Evolutionary conservation across 768 basidiomycete species (phyloP).

Genomic region (Mrakia gelida): DNA sequence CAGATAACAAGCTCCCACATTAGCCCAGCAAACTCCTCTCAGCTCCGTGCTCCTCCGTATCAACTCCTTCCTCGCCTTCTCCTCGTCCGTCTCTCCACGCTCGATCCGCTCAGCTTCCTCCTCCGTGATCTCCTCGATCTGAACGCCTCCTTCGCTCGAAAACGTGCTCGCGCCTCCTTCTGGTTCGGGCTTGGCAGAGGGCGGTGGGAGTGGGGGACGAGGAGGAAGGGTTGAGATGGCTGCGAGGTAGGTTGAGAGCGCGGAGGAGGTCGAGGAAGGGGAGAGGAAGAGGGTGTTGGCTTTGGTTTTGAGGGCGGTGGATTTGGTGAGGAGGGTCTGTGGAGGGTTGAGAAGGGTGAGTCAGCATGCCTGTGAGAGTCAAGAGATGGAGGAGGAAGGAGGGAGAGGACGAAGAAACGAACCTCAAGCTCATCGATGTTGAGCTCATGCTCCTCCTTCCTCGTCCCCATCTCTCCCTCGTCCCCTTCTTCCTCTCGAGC

Average conservation of each 20-base stretch:
- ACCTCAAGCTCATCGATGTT: constrained; percentile 26
- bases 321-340: constrained; percentile 52
- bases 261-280: constrained; percentile 5
- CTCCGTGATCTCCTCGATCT: constrained; percentile 42
- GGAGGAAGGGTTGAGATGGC: constrained; percentile 52
- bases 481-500: constrained; percentile 11
- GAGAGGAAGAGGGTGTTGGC: constrained; percentile 56
- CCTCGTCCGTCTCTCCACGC: constrained; percentile 22
- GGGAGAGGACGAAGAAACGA: neutral
- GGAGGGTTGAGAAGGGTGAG: neutral
- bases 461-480: neutral
- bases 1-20: constrained; percentile 78
- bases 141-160: constrained; percentile 36
- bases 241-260: constrained; percentile 55
- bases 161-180: constrained; percentile 31
- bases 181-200: constrained; percentile 34
- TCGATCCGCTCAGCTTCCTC: constrained; percentile 39
- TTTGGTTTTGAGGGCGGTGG: constrained; percentile 63
- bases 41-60: constrained; percentile 55
- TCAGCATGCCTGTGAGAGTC: neutral
- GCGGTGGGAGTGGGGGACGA: constrained; percentile 43
- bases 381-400: too few species aligned
- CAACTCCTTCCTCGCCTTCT: constrained; percentile 42
- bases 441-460: neutral
- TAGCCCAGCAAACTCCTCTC: constrained; percentile 73